Base-by-base conservation (phyloP, 1,139 yeast species). In the Pichia kudriavzevii region DNA sequence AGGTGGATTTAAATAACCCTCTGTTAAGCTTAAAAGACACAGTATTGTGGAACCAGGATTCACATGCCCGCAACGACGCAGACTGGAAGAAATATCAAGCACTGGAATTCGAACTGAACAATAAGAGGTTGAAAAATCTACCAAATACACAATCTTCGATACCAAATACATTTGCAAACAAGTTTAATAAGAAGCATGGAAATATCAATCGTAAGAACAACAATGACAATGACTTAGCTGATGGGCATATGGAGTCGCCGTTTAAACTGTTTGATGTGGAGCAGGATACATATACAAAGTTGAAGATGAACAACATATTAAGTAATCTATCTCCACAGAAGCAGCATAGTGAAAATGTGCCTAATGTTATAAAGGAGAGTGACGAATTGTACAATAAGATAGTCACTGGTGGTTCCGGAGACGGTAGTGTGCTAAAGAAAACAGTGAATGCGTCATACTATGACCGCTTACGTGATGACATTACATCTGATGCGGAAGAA, bases 121-220 rank as follows among this genome's bases (percentile, higher is more conserved):
- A 46, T 20, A 40, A 43, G 20, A 40, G 44, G 20, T 35, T 46
- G 1, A 42, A 42, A 11, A 38, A 45, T 31, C 36, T 44, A 13
- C 52, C 55, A 4, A 26, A 33, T 9, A 38, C 35, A 21, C 44
- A 41, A 19, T 33, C 46, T 1, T 35, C 45, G 11, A 38, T 48
- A 3, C 51, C 52, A 1, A 55, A 53, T 35, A 54, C 58, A 3
- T 53, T 53, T 44, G 53, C 56, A 4, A 47, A 52, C 21, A 46
- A 42, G 22, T 31, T 35, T 16, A 43, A 40, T 23, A 47, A 40
- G 25, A 39, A 41, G 7, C 45, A 40, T 13, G 44, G 49, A n/a
- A n/a, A n/a, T n/a, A n/a, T n/a, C n/a, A n/a, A n/a, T n/a, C n/a
- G n/a, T n/a, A n/a, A n/a, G n/a, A n/a, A n/a, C n/a, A n/a, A n/a